Conservation (phyloP, 768 basidiomycete genomes). For the Pisolithus albus region DNA sequence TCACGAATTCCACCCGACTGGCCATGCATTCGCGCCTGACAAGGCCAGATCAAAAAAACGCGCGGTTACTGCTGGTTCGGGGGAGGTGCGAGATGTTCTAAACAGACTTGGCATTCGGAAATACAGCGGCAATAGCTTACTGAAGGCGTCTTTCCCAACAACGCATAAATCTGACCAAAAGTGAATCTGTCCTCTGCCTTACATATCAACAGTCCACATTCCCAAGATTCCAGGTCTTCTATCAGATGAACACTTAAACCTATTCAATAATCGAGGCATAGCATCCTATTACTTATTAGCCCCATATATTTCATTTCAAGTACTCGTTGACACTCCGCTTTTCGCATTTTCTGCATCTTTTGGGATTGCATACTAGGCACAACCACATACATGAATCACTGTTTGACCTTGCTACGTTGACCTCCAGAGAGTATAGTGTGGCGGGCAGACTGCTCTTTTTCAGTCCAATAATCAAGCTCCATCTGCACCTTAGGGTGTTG, state of each 20-base stretch:
- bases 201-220: neutral
- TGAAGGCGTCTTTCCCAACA: slow-evolving; percentile 68
- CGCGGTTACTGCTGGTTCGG: slow-evolving; percentile 43
- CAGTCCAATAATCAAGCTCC: slow-evolving; percentile 82
- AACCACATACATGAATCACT: slow-evolving; percentile 12
- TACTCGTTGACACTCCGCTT: slow-evolving; percentile 3
- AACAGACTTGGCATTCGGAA: slow-evolving; percentile 81
- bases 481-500: slow-evolving; percentile 82
- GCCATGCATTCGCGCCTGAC: slow-evolving; percentile 41
- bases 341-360: slow-evolving; percentile 15
- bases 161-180: slow-evolving; percentile 40
- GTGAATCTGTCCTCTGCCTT: slow-evolving; percentile 20
- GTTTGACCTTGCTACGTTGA: slow-evolving; percentile 21
- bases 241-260: neutral
- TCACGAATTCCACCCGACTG: slow-evolving; percentile 34
- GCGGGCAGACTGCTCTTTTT: slow-evolving; percentile 75
- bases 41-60: slow-evolving; percentile 53
- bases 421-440: slow-evolving; percentile 44
- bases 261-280: neutral
- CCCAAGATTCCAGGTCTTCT: neutral
- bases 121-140: slow-evolving; percentile 47
- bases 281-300: neutral
- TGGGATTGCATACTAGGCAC: slow-evolving; percentile 9
- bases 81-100: slow-evolving; percentile 75
- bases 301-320: neutral